These are phyloP conservation scores for Candida smagusa DNA, from an alignment of 1,139 yeast species.

Conservation along the genomic window DNA sequence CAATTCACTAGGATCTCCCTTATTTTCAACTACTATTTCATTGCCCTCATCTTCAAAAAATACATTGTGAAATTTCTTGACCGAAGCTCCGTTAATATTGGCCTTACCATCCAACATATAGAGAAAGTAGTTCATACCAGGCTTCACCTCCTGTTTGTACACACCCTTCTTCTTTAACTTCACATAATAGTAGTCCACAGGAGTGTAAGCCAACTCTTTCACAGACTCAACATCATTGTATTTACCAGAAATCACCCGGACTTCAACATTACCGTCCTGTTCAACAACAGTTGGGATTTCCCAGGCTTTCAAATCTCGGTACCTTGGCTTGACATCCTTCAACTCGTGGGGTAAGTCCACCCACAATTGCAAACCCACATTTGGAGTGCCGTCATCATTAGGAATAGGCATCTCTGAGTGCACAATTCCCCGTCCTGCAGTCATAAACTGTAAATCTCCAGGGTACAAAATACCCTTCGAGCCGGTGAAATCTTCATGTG, in stretches of 20 bases:
- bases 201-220: constrained; percentile 79
- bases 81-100: constrained; percentile 37
- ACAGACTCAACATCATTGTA: constrained; percentile 75
- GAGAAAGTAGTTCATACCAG: constrained; percentile 66
- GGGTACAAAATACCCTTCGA: constrained; percentile 70
- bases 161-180: constrained; percentile 68
- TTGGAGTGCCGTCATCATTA: constrained; percentile 51
- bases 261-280: constrained; percentile 64
- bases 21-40: constrained; percentile 43
- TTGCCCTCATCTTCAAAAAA: constrained; percentile 70
- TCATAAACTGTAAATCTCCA: constrained; percentile 92
- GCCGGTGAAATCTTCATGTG: constrained; percentile 92
- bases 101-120: constrained; percentile 63
- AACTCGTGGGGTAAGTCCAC: constrained; percentile 75
- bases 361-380: constrained; percentile 84
- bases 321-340: constrained; percentile 70
- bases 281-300: constrained; percentile 68
- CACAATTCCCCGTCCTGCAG: constrained; percentile 87
- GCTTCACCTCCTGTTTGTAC: constrained; percentile 60
- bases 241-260: constrained; percentile 76
- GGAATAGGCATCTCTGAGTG: constrained; percentile 85
- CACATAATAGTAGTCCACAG: constrained; percentile 72
- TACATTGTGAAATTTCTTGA: constrained; percentile 49
- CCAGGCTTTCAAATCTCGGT: constrained; percentile 68
- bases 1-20: constrained; percentile 40